These are phyloP conservation scores for Coemansia sp. DNA, from an alignment of 192 early-diverging fungal species.

Conservation along the genomic window DNA sequence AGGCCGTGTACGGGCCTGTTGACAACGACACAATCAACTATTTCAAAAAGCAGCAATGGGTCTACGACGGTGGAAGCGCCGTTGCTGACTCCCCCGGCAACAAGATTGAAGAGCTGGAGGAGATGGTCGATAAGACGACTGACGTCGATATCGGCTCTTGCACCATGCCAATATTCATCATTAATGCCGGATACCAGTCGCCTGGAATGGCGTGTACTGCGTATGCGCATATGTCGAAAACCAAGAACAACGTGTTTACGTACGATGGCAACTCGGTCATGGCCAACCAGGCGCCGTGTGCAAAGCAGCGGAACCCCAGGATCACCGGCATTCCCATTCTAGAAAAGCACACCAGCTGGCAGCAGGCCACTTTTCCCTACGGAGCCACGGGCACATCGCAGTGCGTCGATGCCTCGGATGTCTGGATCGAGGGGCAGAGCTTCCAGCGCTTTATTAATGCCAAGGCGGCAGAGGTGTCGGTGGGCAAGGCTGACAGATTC, in stretches of 20 bases:
- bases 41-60: background rate
- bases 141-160: background rate
- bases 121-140: background rate
- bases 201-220: conserved; percentile 1
- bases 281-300: background rate
- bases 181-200: conserved; percentile 3
- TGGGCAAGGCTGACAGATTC: background rate
- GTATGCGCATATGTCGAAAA: background rate
- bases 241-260: background rate
- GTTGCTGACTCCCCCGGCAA: background rate
- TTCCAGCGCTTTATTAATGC: conserved; percentile 1
- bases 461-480: background rate
- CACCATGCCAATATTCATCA: background rate
- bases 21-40: conserved; percentile 1
- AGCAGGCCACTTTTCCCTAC: background rate
- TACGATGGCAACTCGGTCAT: background rate
- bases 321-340: background rate
- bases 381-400: background rate
- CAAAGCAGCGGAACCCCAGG: background rate
- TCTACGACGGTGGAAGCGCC: background rate
- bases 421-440: background rate
- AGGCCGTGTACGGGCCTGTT: background rate
- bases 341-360: background rate
- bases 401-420: background rate
- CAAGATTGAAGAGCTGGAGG: background rate